Evolutionary conservation across 1,139 yeast species (phyloP), one percentile per base, ranked within the genome.

Genomic region (Scheffersomyces titani): DNA sequence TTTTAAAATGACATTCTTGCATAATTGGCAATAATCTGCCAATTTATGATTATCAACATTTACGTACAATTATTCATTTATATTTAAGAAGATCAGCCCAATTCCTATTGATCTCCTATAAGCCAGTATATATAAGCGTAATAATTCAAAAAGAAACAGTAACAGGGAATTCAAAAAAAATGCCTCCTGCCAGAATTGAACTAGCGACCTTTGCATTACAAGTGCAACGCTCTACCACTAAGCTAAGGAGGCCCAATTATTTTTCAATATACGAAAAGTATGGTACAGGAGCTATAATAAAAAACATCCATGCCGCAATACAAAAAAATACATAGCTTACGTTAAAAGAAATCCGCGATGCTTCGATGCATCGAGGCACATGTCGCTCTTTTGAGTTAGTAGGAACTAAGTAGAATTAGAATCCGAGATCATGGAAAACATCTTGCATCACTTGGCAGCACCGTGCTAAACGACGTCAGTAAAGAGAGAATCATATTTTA

Each of bases 171-270:
- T 53, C 61, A 67, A 71, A 69, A 65, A 63, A 66, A 62, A 3
- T 87, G 92, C 92, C 92, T 78, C 89, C 85, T 88, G 90, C 90
- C 93, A 89, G 93, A 88, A 87, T 88, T 87, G 92, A 88, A 88
- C 92, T 89, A 87, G 90, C 89, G 93, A 88, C 90, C 93, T 88
- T 87, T 88, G 92, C 93, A 88, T 88, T 88, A 88, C 92, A 88
- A 88, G 92, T 88, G 92, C 92, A 88, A 87, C 92, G 93, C 93
- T 88, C 91, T 88, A 88, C 93, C 93, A 88, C 93, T 88, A 87
- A 88, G 92, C 93, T 88, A 88, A 88, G 81, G 83, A 81, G 91
- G 91, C 91, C 19, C 36, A 24, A 19, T 20, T 44, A 46, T 46
- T 46, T 19, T 22, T 19, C 19, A 46, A 19, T 19, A n/a, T 19